A percentile compares a stretch with the other conserved stretches of the same genome.
These are phyloP conservation scores for Metschnikowia noctiluminum DNA, from an alignment of 805 yeast species.

Conservation along the genomic window DNA sequence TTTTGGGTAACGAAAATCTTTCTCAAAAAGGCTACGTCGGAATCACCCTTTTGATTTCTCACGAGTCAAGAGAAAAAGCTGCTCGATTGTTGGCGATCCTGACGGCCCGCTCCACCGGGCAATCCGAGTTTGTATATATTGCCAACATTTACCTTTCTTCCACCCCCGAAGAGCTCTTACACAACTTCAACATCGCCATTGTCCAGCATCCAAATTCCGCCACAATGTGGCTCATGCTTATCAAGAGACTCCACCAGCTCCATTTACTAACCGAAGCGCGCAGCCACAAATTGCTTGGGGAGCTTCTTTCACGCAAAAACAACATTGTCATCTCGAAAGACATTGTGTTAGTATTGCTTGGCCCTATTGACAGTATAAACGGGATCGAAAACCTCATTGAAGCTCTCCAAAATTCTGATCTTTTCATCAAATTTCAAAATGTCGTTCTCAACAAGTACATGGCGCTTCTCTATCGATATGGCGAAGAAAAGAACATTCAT, in stretches of 20 bases:
- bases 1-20: slow-evolving; percentile 20
- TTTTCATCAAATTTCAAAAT: slow-evolving; percentile 17
- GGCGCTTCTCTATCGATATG: slow-evolving; percentile 14
- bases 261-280: slow-evolving; percentile 31
- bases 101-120: slow-evolving; percentile 23
- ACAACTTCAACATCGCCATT: slow-evolving; percentile 32
- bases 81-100: slow-evolving; percentile 25
- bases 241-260: slow-evolving; percentile 30
- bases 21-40: slow-evolving; percentile 36
- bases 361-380: slow-evolving; percentile 26
- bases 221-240: slow-evolving; percentile 34
- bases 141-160: slow-evolving; percentile 27
- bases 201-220: slow-evolving; percentile 24
- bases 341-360: slow-evolving; percentile 27
- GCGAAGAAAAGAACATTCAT: slow-evolving; percentile 13
- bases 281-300: slow-evolving; percentile 24
- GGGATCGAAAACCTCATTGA: slow-evolving; percentile 22
- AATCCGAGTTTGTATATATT: slow-evolving; percentile 22
- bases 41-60: slow-evolving; percentile 28
- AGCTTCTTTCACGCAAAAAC: slow-evolving; percentile 22
- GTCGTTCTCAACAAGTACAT: slow-evolving; percentile 30
- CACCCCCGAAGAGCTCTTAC: slow-evolving; percentile 34
- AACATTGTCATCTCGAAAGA: slow-evolving; percentile 31
- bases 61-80: slow-evolving; percentile 26
- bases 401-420: slow-evolving; percentile 9